Base-by-base conservation (phyloP, 1,284 basidiomycete species). In the Gymnopus androsaceus region DNA sequence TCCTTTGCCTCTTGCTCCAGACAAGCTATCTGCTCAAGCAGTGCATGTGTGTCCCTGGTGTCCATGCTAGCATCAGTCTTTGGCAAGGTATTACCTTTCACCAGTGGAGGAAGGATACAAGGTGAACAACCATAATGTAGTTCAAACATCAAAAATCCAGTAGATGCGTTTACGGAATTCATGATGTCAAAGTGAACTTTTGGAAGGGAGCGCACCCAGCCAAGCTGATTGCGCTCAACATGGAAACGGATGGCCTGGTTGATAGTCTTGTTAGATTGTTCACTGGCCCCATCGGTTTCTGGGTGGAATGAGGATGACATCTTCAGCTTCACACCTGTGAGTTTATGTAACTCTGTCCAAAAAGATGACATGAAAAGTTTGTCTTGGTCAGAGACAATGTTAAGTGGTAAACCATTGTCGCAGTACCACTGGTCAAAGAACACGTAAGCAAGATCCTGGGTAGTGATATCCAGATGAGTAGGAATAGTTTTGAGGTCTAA, bases 351-450 rank as follows among this genome's bases (percentile, higher is more conserved):
- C 0, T 50, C 40, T 0, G 31, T 36, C 70, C 69, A 75, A 4
- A 75, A 62, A 1, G 63, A 47, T 0, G 64, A 63, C 0, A 68
- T 48, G 46, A 72, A 74, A 0, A 69, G 58, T 1, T 61, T 58
- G 38, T 72, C 67, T 0, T 61, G 41, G n/a, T n/a, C n/a, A n/a
- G n/a, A n/a, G n/a, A n/a, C n/a, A n/a, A n/a, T n/a, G n/a, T n/a
- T n/a, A n/a, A n/a, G n/a, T n/a, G n/a, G 27, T 75, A 72, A 58
- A 0, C 71, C 66, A 50, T 73, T 73, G 25, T 68, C 64, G 51
- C 74, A 75, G 57, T 69, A 73, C 71, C 72, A 74, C n/a, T 73
- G 37, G 54, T 70, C 51, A 34, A 76, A 72, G 19, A 74, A 66
- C 0, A 73, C 31, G 0, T 51, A 37, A 2, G 70, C 70, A 5